Evolutionary conservation across 345 rosid genomes (phyloP).

Genomic region (Sisymbrium irio): DNA sequence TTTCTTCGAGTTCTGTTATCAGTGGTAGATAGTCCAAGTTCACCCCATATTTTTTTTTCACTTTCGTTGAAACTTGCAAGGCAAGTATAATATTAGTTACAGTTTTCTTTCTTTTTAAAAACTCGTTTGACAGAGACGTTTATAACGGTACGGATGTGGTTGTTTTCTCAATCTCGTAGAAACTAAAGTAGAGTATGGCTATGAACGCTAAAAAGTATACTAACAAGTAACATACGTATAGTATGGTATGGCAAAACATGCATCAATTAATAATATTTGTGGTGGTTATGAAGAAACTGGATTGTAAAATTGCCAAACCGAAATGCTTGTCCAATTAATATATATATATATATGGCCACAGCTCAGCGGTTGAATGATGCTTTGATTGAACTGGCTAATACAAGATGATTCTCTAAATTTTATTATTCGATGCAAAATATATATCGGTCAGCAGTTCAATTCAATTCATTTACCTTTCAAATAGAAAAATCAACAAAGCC

Average conservation of each 20-base stretch:
- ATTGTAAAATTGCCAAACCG: background rate
- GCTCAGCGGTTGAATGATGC: background rate
- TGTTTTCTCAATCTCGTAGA: background rate
- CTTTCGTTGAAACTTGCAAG: background rate
- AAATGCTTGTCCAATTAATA: background rate
- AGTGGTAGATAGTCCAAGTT: slow-evolving; percentile 40
- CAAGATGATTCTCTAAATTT: background rate
- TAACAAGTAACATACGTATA: background rate
- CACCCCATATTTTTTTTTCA: background rate
- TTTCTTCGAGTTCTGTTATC: slow-evolving; percentile 35
- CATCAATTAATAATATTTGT: background rate
- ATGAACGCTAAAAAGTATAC: background rate
- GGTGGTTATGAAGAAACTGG: background rate
- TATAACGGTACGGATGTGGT: background rate
- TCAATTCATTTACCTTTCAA: background rate
- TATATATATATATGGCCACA: background rate
- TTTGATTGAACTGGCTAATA: background rate
- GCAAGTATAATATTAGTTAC: background rate
- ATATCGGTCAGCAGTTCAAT: background rate
- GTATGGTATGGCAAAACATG: background rate
- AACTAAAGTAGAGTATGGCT: background rate
- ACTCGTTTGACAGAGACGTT: background rate
- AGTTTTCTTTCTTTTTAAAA: background rate
- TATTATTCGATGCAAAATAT: background rate
- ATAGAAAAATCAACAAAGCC: background rate